phyloP scores from a whole-genome alignment of 2,329 filamentous ascomycete species.

The Epichloe gansuensis region DNA sequence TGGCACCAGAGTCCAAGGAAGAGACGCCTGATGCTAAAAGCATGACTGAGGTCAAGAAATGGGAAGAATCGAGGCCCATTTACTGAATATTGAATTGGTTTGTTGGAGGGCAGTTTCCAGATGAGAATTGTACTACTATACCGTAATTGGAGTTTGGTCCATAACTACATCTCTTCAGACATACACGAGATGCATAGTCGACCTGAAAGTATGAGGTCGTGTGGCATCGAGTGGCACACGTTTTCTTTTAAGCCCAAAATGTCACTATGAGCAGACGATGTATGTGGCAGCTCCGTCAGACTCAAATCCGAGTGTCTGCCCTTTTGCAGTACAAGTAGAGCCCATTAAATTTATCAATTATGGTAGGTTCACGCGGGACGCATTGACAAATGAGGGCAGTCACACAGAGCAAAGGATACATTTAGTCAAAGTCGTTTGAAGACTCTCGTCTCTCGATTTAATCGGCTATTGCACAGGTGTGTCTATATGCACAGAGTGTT shows the following conservation, averaged over 20 bases:
- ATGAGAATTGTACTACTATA: background rate
- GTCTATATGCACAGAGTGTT: conserved; percentile 42
- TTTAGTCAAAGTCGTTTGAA: background rate
- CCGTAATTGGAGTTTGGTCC: background rate
- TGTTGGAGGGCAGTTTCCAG: background rate
- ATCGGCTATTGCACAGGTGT: conserved; percentile 51
- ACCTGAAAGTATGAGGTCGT: too few species aligned
- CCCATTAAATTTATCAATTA: too few species aligned
- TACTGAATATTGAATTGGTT: conserved; percentile 19
- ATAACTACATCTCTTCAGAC: background rate
- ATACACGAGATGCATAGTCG: too few species aligned
- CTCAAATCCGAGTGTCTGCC: too few species aligned
- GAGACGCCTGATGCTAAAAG: conserved; percentile 18
- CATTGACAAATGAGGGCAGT: background rate
- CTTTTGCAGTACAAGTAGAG: too few species aligned
- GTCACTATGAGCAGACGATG: too few species aligned
- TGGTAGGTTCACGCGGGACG: background rate
- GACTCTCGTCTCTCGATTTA: conserved; percentile 3
- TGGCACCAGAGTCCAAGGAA: conserved; percentile 26
- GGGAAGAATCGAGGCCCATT: conserved; percentile 30
- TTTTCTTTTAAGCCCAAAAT: too few species aligned
- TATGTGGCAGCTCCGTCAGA: too few species aligned
- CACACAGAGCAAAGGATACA: background rate
- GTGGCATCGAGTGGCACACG: too few species aligned
- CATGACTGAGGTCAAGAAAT: conserved; percentile 22